phyloP scores from a whole-genome alignment of 2,329 filamentous ascomycete genomes.

The Colletotrichum sp. region DNA sequence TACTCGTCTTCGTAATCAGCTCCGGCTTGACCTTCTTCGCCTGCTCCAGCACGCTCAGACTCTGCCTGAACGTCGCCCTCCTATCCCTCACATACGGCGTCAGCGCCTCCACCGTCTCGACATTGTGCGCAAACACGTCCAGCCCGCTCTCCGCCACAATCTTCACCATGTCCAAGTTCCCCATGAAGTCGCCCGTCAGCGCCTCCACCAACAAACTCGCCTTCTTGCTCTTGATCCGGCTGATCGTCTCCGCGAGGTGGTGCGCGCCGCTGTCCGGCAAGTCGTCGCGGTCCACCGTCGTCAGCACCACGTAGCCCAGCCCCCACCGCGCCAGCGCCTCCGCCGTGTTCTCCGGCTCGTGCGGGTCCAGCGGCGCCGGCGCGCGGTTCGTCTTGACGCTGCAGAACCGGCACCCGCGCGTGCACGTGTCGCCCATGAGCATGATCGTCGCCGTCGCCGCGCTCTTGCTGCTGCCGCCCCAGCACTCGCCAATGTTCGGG shows the following conservation, averaged over 20 bases:
- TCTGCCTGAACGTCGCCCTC: constrained; percentile 87
- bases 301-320: constrained; percentile 93
- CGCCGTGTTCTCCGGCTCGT: constrained; percentile 96
- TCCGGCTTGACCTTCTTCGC: constrained; percentile 77
- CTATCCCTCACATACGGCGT: constrained; percentile 91
- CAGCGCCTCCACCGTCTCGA: constrained; percentile 91
- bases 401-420: constrained; percentile 94
- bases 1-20: constrained; percentile 97
- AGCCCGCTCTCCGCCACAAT: constrained; percentile 86
- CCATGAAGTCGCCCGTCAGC: constrained; percentile 85
- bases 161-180: constrained; percentile 85
- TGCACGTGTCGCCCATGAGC: constrained; percentile 99
- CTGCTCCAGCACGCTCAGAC: constrained; percentile 76
- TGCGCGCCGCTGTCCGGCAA: constrained; percentile 84
- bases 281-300: constrained; percentile 92
- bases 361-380: constrained; percentile 83
- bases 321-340: constrained; percentile 94
- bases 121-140: constrained; percentile 96
- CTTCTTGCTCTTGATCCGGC: constrained; percentile 87
- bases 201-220: constrained; percentile 81
- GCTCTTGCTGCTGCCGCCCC: constrained; percentile 88
- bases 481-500: constrained; percentile 97
- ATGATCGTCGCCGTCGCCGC: constrained; percentile 98
- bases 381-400: constrained; percentile 87
- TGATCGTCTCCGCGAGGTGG: constrained; percentile 93